Percentiles rank a stretch among this genome's conserved stretches.
phyloP scores from a whole-genome alignment of 352 stramenopile species.

The Thalassiosira ordinaria region DNA sequence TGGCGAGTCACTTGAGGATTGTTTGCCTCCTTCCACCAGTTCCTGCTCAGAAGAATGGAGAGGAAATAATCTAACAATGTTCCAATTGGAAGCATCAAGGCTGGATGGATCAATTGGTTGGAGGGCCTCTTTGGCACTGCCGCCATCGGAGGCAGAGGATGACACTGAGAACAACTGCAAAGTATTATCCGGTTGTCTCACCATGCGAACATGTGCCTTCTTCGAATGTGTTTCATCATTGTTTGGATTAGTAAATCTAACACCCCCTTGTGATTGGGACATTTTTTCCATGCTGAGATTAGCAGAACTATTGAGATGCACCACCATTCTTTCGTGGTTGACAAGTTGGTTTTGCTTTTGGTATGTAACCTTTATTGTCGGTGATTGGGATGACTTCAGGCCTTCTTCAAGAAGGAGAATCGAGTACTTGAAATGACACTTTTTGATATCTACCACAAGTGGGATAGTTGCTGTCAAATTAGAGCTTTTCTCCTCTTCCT shows the following conservation, averaged over 20 bases:
- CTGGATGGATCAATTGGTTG: constrained; percentile 18
- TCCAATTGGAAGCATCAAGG: constrained; percentile 38
- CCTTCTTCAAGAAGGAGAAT: constrained; percentile 61
- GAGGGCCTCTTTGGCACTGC: constrained; percentile 31
- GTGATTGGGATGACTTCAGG: constrained; percentile 21
- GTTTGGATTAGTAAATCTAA: constrained; percentile 31
- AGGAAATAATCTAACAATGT: constrained; percentile 40
- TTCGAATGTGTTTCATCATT: constrained; percentile 13
- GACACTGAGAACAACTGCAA: constrained; percentile 19
- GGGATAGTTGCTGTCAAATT: constrained; percentile 13
- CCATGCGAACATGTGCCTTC: constrained; percentile 32
- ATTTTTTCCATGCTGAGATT: constrained; percentile 2
- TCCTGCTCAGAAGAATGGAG: neutral
- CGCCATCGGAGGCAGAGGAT: no score
- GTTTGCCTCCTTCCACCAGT: constrained; percentile 1
- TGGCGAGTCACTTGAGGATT: constrained; percentile 11
- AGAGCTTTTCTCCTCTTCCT: constrained; percentile 1
- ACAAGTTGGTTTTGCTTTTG: constrained; percentile 4
- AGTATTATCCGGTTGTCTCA: constrained; percentile 2
- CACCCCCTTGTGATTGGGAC: neutral
- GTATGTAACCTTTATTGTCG: neutral
- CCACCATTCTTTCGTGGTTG: constrained; percentile 40
- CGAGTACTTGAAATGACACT: constrained; percentile 73
- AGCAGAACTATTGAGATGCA: constrained; percentile 29
- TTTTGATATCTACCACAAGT: constrained; percentile 79